Conservation (phyloP, 2,329 filamentous ascomycete genomes). For the Cladobotryum protrusum region DNA sequence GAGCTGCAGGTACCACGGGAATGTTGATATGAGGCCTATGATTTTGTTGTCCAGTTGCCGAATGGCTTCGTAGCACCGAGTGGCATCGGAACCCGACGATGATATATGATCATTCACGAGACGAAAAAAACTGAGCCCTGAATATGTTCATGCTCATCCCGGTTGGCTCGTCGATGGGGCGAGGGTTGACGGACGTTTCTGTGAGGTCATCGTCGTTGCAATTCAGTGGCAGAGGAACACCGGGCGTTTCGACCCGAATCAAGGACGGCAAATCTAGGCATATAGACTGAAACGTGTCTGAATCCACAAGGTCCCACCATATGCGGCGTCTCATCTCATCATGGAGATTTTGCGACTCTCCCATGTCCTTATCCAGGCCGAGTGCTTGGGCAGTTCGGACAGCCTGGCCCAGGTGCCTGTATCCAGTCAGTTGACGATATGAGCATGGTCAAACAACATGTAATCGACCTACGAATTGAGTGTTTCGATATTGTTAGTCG, state of each 20-base stretch:
- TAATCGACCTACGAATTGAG: conserved; percentile 24
- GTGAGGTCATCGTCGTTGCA: conserved; percentile 15
- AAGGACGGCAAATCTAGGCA: conserved; percentile 12
- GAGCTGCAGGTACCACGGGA: conserved; percentile 14
- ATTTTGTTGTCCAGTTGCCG: conserved; percentile 9
- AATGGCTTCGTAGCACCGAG: conserved; percentile 7
- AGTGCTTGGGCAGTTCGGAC: conserved; percentile 11
- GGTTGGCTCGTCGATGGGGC: conserved; percentile 12
- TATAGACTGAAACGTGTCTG: conserved; percentile 14
- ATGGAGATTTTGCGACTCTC: conserved; percentile 7
- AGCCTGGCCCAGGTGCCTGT: conserved; percentile 11
- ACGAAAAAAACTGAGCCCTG: conserved; percentile 12
- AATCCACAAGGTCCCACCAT: conserved; percentile 15
- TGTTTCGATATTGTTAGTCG: conserved; percentile 24
- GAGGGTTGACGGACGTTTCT: background rate
- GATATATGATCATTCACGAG: conserved; percentile 11
- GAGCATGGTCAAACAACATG: too few species aligned
- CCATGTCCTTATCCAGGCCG: conserved; percentile 8
- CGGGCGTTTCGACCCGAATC: conserved; percentile 11
- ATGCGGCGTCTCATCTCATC: conserved; percentile 15
- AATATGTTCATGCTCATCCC: conserved; percentile 15
- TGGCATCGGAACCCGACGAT: background rate
- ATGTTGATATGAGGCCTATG: conserved; percentile 3
- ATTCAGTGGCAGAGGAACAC: conserved; percentile 14
- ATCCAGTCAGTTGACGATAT: background rate